Conservation (phyloP, 2,329 filamentous ascomycete species). For the Diaporthe humulicola region DNA sequence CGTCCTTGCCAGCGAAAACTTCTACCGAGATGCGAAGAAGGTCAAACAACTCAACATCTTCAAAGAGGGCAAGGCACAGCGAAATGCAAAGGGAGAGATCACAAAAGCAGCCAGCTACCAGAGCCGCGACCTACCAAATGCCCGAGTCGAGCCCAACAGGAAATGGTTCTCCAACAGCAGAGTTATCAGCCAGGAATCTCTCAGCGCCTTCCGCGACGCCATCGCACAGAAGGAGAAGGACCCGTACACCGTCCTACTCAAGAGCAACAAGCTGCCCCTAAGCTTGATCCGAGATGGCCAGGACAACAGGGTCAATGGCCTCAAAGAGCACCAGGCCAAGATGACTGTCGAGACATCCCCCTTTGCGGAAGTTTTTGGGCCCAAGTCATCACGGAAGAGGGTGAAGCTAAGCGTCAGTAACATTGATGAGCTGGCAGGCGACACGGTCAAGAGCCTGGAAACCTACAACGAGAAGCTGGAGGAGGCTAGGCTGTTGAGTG, state of each 20-base stretch:
- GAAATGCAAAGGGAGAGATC: constrained; percentile 87
- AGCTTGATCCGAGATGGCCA: constrained; percentile 87
- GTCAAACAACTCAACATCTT: constrained; percentile 90
- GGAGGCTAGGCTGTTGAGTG: constrained; percentile 81
- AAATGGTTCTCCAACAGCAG: constrained; percentile 99
- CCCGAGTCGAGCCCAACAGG: constrained; percentile 60
- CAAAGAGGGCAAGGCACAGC: constrained; percentile 86
- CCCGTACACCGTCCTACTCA: constrained; percentile 94
- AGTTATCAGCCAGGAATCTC: constrained; percentile 83
- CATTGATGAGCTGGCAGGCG: constrained; percentile 84
- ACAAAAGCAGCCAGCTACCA: constrained; percentile 81
- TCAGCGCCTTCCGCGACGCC: constrained; percentile 89
- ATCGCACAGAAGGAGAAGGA: constrained; percentile 92
- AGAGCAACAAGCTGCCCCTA: constrained; percentile 98
- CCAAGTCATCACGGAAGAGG: constrained; percentile 92
- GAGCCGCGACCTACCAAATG: constrained; percentile 46
- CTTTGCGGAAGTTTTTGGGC: constrained; percentile 91
- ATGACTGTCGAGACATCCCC: constrained; percentile 91
- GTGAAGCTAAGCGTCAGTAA: constrained; percentile 89
- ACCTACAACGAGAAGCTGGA: constrained; percentile 85
- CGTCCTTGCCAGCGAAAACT: constrained; percentile 35
- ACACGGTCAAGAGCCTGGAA: constrained; percentile 85
- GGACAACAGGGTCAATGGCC: constrained; percentile 74
- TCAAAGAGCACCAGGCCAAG: constrained; percentile 92
- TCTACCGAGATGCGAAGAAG: constrained; percentile 78